Evolutionary conservation across 2,329 filamentous ascomycete species (phyloP).

Genomic region (Claviceps digitariae): DNA sequence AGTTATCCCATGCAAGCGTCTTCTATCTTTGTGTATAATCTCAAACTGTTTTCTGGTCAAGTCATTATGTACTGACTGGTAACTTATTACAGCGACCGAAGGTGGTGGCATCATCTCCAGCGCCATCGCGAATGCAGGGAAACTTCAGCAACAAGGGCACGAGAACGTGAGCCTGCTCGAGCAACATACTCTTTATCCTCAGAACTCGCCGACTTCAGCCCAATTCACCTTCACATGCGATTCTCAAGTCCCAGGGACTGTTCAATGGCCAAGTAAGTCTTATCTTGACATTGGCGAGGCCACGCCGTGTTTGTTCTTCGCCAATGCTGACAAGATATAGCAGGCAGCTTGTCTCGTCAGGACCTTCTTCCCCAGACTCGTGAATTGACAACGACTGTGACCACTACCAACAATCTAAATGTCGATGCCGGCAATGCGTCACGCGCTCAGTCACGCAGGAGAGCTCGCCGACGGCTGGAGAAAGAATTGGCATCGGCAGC

Average conservation of each 20-base stretch:
- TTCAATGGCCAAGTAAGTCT: conserved; percentile 54
- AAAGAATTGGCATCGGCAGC: conserved; percentile 66
- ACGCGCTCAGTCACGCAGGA: conserved; percentile 27
- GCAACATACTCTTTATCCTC: conserved; percentile 45
- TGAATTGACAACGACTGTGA: conserved; percentile 6
- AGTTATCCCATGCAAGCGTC: background rate
- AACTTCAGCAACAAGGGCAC: conserved; percentile 51
- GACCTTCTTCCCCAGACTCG: conserved; percentile 9
- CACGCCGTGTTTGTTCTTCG: background rate
- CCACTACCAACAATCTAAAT: conserved; percentile 8
- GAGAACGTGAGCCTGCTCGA: conserved; percentile 70
- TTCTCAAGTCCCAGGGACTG: conserved; percentile 68
- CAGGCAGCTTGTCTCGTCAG: conserved; percentile 9
- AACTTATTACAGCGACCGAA: conserved; percentile 23
- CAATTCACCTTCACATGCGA: conserved; percentile 97
- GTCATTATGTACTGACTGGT: background rate
- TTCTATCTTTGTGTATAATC: background rate
- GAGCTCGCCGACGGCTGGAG: conserved; percentile 50
- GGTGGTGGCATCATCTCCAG: conserved; percentile 71
- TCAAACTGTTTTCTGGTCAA: background rate
- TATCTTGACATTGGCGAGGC: background rate
- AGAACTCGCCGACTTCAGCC: conserved; percentile 55
- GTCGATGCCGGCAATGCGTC: conserved; percentile 14
- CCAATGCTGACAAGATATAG: background rate
- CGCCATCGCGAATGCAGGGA: conserved; percentile 80